Evolutionary conservation across 2,329 filamentous ascomycete genomes (phyloP), one percentile per base, ranked within the genome.

Genomic region (Monosporascus sp.): DNA sequence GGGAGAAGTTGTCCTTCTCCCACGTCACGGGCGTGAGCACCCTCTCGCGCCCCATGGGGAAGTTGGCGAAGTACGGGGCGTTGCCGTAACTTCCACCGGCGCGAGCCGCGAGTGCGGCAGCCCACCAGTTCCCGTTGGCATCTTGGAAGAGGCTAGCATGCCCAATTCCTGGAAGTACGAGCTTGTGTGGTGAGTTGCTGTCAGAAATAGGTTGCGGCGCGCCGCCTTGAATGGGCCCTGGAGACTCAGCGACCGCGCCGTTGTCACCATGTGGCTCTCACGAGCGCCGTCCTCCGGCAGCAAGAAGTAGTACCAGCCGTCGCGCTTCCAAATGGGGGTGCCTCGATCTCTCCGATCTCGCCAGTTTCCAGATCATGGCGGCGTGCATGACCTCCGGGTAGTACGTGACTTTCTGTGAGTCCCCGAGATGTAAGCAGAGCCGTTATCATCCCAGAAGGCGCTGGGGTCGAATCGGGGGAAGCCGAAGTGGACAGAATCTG

Each of bases 241-340:
- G n/a, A 68, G 55, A 22, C 56, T 47, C n/a, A 38, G 55, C 6
- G 64, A 61, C 16, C 64, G 61, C 7, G 65, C 68, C 51, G 66
- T 61, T 14, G 61, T 65, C 37, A 65, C 57, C 51, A 63, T 63
- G 49, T 71, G 68, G 11, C 61, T 57, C 19, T 60, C 63, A 46
- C 60, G 57, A 6, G 71, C 73, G 6, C 72, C 72, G 0, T 72
- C 72, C 52, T 75, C 72, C 0, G 72, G 70, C 2, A 71, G 71
- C n/a, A 75, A 66, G 5, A 75, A 63, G 53, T 73, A 75, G 52
- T 70, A 74, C 31, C 66, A 73, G 2, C 56, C 60, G 3, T 65
- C 69, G 2, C 63, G 63, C 51, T 71, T 72, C 57, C 69, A 68
- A 17, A 74, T 67, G 48, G 73, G 71, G 71, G 70, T 0, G 69